Conservation (phyloP, 345 rosid genomes). For the Combretum micranthum region DNA sequence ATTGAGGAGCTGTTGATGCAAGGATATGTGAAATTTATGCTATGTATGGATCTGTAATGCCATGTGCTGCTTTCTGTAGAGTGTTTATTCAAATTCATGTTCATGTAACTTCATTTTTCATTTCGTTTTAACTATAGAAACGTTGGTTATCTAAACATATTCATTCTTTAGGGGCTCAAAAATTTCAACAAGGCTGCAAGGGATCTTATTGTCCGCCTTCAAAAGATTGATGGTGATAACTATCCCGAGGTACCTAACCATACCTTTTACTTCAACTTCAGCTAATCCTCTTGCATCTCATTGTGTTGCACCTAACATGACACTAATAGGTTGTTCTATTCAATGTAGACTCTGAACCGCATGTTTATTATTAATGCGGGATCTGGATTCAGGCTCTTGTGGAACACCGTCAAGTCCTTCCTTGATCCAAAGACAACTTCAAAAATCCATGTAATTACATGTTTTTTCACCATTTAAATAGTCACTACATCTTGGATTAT, state of each 20-base stretch:
- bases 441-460: slow-evolving; percentile 29
- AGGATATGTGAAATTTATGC: too few relatives aligned
- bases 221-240: slow-evolving; percentile 43
- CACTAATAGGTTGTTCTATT: neutral
- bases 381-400: slow-evolving; percentile 39
- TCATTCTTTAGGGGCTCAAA: slow-evolving; percentile 29
- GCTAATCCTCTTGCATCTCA: too few relatives aligned
- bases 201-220: slow-evolving; percentile 34
- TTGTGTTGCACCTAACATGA: neutral
- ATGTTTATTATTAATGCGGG: slow-evolving; percentile 46
- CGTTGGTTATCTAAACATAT: neutral
- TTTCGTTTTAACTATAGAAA: neutral
- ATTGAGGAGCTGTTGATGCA: too few relatives aligned
- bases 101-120: too few relatives aligned
- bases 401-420: slow-evolving; percentile 36
- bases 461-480: neutral
- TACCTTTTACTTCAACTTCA: neutral
- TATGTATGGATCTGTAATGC: too few relatives aligned
- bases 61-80: too few relatives aligned
- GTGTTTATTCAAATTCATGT: too few relatives aligned
- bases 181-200: slow-evolving; percentile 33
- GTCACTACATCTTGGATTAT: neutral
- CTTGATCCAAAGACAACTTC: slow-evolving; percentile 39
- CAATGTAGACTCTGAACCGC: slow-evolving; percentile 30
- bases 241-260: slow-evolving; percentile 33